Evolutionary conservation across 768 basidiomycete genomes (phyloP), one percentile per base, ranked within the genome.

Genomic region (Heimioporus sp.): DNA sequence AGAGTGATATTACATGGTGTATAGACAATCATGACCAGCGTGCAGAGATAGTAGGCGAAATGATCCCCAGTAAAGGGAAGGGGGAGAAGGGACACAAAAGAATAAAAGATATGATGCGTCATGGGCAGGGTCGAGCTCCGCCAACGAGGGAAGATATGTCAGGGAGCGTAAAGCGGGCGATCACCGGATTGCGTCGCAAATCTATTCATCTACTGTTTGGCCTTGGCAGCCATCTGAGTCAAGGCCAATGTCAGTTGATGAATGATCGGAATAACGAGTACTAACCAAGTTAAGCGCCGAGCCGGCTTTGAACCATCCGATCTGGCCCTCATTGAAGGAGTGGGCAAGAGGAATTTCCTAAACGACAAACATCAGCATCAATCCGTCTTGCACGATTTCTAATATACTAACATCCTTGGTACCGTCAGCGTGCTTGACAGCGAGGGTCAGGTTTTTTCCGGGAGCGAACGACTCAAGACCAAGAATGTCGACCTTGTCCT

Each of bases 271-370:
- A 31, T 31, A 13, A 19, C 38, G 17, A 75, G 9, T 3, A 77
- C 81, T 36, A 59, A 91, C 87, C 73, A 93, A 65, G 80, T 95
- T 94, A 48, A 96, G 83, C 16, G 92, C 92, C 59, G 90, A 92
- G 38, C 96, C 96, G 63, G 93, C 93, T 80, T 94, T 95, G 86
- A 97, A 98, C 95, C 96, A 97, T 62, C 82, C 92, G 66, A 97
- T 95, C 74, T 97, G 95, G 43, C 92, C 92, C 72, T 92, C 87
- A 68, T 98, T 98, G 80, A 97, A 98, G 12, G 92, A 90, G 73
- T 97, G 93, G 21, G 91, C 90, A 54, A 94, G 85, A 19, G 80
- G 43, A 59, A 96, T 78, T 65, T 90, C 80, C 78, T 85, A 55
- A 20, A 55, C n/a, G 32, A 34, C 35, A 59, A 48, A 30, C 11